These are phyloP conservation scores for Eragrostis tef DNA, from an alignment of 202 grass and related monocot genomes.

Conservation along the genomic window DNA sequence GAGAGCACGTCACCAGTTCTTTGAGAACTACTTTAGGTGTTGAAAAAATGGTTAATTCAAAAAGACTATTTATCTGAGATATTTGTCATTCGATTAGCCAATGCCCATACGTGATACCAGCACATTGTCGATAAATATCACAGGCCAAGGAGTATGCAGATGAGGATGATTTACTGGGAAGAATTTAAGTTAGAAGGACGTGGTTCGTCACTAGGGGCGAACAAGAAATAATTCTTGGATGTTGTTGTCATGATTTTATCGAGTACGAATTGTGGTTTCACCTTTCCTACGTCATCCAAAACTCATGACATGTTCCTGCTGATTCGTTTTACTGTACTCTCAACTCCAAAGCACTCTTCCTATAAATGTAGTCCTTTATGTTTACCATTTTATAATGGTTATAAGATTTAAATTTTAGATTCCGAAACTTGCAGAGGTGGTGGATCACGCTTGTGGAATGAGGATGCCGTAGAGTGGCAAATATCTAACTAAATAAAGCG, in stretches of 20 bases:
- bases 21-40: no score
- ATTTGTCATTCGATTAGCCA: no score
- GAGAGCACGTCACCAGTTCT: no score
- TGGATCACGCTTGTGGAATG: constrained; percentile 99
- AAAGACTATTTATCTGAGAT: no score
- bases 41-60: no score
- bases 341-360: not conserved
- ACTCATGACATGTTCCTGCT: not conserved
- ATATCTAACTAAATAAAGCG: constrained; percentile 77
- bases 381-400: not conserved
- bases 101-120: no score
- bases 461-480: constrained; percentile 81
- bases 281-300: constrained; percentile 1
- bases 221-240: constrained; percentile 2
- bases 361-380: not conserved
- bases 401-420: constrained; percentile 35
- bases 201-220: no score
- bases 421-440: constrained; percentile 73
- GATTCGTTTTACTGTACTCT: not conserved
- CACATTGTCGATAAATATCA: no score
- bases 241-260: not conserved
- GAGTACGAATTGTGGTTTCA: not conserved
- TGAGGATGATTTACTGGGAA: no score
- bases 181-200: no score
- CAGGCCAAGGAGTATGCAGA: no score